Evolutionary conservation across 495 filamentous ascomycete genomes (phyloP).

Genomic region (Pyronema omphalodes): DNA sequence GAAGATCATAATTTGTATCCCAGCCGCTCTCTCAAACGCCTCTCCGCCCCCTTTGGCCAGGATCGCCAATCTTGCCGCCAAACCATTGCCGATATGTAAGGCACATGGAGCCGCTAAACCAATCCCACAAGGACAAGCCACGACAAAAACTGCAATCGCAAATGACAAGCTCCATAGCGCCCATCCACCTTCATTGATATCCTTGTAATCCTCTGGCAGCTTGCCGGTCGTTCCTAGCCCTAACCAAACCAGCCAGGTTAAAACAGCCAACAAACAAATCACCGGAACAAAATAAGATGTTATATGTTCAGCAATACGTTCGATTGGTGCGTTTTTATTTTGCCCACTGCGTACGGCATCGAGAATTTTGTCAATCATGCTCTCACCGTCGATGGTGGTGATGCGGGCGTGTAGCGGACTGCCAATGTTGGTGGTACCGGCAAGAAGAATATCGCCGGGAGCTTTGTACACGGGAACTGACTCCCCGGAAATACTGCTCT

Average conservation of each 20-base stretch:
- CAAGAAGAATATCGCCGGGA: constrained; percentile 53
- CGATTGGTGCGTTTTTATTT: constrained; percentile 67
- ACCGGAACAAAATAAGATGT: constrained; percentile 81
- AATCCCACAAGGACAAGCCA: constrained; percentile 86
- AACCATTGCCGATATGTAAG: constrained; percentile 73
- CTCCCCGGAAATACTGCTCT: constrained; percentile 82
- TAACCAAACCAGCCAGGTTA: constrained; percentile 75
- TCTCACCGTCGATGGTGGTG: constrained; percentile 51
- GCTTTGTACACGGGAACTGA: constrained; percentile 56
- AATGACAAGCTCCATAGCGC: constrained; percentile 77
- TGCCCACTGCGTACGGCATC: constrained; percentile 80
- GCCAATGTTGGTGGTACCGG: constrained; percentile 73
- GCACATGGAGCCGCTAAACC: constrained; percentile 86
- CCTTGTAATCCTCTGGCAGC: constrained; percentile 48
- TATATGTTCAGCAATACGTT: constrained; percentile 64
- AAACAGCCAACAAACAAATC: constrained; percentile 61
- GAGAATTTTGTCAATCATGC: constrained; percentile 88
- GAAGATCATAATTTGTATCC: constrained; percentile 72
- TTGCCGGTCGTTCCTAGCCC: constrained; percentile 48
- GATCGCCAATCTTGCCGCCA: constrained; percentile 78
- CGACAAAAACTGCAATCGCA: constrained; percentile 85
- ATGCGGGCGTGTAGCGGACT: constrained; percentile 50
- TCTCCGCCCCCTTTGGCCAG: constrained; percentile 90
- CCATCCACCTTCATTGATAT: constrained; percentile 54
- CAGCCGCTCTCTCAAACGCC: constrained; percentile 85